These are phyloP conservation scores for Chytridium lagenaria DNA, from an alignment of 371 early-diverging fungal genomes.

Conservation along the genomic window DNA sequence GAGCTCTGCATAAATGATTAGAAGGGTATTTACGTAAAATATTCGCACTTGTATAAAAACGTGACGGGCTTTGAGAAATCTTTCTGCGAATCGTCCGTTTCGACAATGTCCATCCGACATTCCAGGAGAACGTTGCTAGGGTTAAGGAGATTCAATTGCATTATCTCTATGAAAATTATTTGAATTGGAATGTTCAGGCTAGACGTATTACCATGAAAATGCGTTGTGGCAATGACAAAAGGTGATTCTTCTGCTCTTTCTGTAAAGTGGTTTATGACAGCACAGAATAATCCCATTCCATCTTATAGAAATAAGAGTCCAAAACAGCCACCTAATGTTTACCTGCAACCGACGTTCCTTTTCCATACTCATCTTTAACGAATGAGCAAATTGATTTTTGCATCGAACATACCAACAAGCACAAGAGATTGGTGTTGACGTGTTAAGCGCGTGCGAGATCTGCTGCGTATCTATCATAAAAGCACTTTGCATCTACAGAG, in stretches of 20 bases:
- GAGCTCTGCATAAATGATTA: constrained; percentile 28
- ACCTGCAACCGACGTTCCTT: constrained; percentile 51
- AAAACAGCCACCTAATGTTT: neutral
- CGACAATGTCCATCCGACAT: constrained; percentile 52
- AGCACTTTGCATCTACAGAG: constrained; percentile 67
- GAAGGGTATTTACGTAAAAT: constrained; percentile 26
- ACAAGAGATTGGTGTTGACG: constrained; percentile 57
- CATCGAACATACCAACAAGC: constrained; percentile 43
- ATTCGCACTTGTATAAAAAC: constrained; percentile 61
- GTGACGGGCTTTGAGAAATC: constrained; percentile 40
- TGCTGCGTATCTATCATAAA: constrained; percentile 76
- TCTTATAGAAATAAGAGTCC: constrained; percentile 38
- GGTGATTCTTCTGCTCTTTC: constrained; percentile 46
- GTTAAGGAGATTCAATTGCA: constrained; percentile 29
- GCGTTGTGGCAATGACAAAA: constrained; percentile 63
- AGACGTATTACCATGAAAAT: constrained; percentile 64
- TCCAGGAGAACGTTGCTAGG: neutral
- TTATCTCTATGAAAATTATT: constrained; percentile 33
- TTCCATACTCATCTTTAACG: constrained; percentile 66
- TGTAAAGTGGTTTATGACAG: constrained; percentile 61
- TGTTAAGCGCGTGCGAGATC: constrained; percentile 59
- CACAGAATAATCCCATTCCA: constrained; percentile 69
- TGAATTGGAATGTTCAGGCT: neutral
- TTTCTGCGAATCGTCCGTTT: constrained; percentile 35
- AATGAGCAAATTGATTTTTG: neutral